Evolutionary conservation across 1,139 yeast genomes (phyloP), one percentile per base, ranked within the genome.

Genomic region (Magnusiomyces tetraspermus): DNA sequence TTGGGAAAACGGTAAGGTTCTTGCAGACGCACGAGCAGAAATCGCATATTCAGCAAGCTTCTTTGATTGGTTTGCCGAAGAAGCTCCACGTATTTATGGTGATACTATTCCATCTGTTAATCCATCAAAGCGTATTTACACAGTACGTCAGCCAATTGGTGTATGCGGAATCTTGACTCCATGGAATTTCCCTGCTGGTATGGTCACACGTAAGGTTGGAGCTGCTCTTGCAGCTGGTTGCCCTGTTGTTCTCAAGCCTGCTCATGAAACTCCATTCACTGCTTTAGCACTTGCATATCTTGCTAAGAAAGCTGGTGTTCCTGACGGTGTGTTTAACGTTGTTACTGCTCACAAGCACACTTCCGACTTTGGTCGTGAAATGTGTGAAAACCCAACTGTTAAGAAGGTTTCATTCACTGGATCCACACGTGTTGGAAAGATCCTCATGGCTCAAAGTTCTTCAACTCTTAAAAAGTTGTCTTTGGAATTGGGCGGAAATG

Each of bases 211-310:
- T 61, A 90, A 90, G 68, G 77, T 85, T 50, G 96, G 88, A 30
- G 96, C 97, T 30, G 96, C 96, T 1, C 63, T 88, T 22, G 96
- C 97, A 19, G 90, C 94, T 10, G 97, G 97, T 1, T 90, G 97
- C 69, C 84, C 97, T 1, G 75, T 87, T 2, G 90, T 90, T 13
- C 75, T 90, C 56, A 90, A 89, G 69, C 97, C 97, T 2, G 97
- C 95, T 41, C 73, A 82, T 3, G 95, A 86, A 65, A 90, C 97
- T 8, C 97, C 97, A 21, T 73, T 84, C 56, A 77, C 90, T 22
- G 96, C 96, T 0, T 71, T 87, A 54, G 96, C 96, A 1, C 65
- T 90, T 63, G 95, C 84, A 1, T 71, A 78, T 58, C 73, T 90
- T 49, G 82, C 82, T 22, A 79, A 81, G 55, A 71, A 83, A 63